phyloP scores from a whole-genome alignment of 2,329 filamentous ascomycete genomes.

The Apiospora marii region DNA sequence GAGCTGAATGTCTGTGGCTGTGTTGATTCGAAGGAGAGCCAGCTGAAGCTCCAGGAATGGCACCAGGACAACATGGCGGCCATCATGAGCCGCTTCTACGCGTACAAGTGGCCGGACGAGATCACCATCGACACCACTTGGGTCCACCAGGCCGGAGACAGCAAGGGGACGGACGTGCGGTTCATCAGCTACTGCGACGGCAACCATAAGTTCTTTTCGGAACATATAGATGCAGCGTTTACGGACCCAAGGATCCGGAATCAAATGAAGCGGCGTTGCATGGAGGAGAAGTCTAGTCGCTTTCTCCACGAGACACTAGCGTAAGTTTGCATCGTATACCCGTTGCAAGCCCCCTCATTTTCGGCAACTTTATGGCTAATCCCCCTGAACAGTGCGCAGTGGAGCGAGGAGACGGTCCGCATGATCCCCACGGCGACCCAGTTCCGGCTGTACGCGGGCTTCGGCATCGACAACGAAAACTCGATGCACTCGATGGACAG shows the following conservation, averaged over 20 bases:
- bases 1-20: no score
- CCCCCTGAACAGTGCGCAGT: slow-evolving; percentile 29
- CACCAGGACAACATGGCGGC: slow-evolving; percentile 30
- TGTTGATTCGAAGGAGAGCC: no score
- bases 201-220: background rate
- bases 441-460: slow-evolving; percentile 41
- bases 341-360: no score
- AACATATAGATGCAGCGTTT: background rate
- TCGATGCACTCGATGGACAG: slow-evolving; percentile 29
- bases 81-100: slow-evolving; percentile 40
- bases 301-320: slow-evolving; percentile 42
- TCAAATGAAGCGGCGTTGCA: slow-evolving; percentile 34
- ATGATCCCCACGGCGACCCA: slow-evolving; percentile 35
- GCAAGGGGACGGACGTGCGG: background rate
- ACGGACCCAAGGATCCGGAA: slow-evolving; percentile 26
- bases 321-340: background rate
- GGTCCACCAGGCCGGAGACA: slow-evolving; percentile 30
- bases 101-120: slow-evolving; percentile 34
- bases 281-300: slow-evolving; percentile 35
- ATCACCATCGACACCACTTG: slow-evolving; percentile 42
- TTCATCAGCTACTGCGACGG: slow-evolving; percentile 4
- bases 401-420: slow-evolving; percentile 38
- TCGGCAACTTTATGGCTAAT: background rate
- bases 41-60: no score
- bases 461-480: slow-evolving; percentile 31